Evolutionary conservation across 257 asterid species (phyloP).

Genomic region (Pogostemon cablin): DNA sequence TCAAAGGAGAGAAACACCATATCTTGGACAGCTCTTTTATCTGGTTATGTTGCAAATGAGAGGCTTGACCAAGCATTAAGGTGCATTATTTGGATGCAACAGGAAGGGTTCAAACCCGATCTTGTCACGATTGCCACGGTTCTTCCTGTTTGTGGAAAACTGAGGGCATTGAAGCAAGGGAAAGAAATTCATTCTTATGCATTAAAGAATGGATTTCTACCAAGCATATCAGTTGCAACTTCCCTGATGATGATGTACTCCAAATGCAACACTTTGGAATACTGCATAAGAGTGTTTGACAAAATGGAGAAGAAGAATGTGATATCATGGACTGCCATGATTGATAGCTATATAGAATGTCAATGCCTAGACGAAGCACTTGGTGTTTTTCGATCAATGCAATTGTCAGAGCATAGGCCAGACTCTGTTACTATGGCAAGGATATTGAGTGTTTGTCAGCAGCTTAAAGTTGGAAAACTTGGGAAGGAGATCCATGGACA

Average conservation of each 20-base stretch:
- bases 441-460: slow-evolving; percentile 55
- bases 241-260: slow-evolving; percentile 95
- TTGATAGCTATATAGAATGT: slow-evolving; percentile 66
- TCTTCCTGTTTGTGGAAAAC: slow-evolving; percentile 86
- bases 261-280: slow-evolving; percentile 56
- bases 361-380: slow-evolving; percentile 55
- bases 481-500: slow-evolving; percentile 87
- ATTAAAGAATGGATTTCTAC: slow-evolving; percentile 57
- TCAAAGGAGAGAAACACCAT: slow-evolving; percentile 68
- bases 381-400: slow-evolving; percentile 71
- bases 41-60: slow-evolving; percentile 74
- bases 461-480: slow-evolving; percentile 48
- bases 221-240: slow-evolving; percentile 60
- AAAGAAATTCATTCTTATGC: slow-evolving; percentile 78
- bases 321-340: slow-evolving; percentile 92
- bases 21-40: slow-evolving; percentile 89
- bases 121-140: slow-evolving; percentile 78
- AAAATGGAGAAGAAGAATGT: slow-evolving; percentile 71
- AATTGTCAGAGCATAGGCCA: slow-evolving; percentile 75
- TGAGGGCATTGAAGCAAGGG: slow-evolving; percentile 66
- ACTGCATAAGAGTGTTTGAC: slow-evolving; percentile 60
- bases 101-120: slow-evolving; percentile 90
- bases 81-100: slow-evolving; percentile 91
- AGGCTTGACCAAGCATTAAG: slow-evolving; percentile 85
- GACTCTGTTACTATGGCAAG: slow-evolving; percentile 83